A percentile compares a stretch with the other conserved stretches of the same genome.
phyloP scores from a whole-genome alignment of 768 basidiomycete genomes.

The Suillus cothurnatus region DNA sequence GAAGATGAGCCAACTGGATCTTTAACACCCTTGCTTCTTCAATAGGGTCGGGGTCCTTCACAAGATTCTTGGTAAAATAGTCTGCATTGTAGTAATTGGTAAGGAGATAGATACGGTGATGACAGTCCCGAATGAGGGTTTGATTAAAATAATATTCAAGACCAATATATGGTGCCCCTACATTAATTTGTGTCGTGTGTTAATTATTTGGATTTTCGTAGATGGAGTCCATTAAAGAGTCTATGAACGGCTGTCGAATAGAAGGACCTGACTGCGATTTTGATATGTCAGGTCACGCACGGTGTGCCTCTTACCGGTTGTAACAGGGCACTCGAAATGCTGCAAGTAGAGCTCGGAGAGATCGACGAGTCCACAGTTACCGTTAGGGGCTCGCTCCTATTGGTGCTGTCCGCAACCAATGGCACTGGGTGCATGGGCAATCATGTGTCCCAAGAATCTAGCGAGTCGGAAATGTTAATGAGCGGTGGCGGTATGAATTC shows the following conservation, averaged over 20 bases:
- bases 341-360: too few relatives aligned
- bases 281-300: background rate
- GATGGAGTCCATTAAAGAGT: background rate
- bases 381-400: too few relatives aligned
- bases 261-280: too few relatives aligned
- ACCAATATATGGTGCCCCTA: background rate
- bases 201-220: background rate
- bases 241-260: too few relatives aligned
- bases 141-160: background rate
- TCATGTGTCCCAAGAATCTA: background rate
- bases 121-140: background rate
- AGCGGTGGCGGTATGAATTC: background rate
- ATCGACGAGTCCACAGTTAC: background rate
- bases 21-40: background rate
- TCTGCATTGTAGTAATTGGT: background rate
- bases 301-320: too few relatives aligned
- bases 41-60: background rate
- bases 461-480: too few relatives aligned
- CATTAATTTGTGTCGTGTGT: background rate
- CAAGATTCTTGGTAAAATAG: background rate
- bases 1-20: background rate
- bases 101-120: background rate
- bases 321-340: background rate
- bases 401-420: background rate
- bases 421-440: background rate